Percentiles rank a stretch among this genome's conserved stretches.
Conservation (phyloP, 805 yeast species). For the Isabelozyma rhagii region DNA sequence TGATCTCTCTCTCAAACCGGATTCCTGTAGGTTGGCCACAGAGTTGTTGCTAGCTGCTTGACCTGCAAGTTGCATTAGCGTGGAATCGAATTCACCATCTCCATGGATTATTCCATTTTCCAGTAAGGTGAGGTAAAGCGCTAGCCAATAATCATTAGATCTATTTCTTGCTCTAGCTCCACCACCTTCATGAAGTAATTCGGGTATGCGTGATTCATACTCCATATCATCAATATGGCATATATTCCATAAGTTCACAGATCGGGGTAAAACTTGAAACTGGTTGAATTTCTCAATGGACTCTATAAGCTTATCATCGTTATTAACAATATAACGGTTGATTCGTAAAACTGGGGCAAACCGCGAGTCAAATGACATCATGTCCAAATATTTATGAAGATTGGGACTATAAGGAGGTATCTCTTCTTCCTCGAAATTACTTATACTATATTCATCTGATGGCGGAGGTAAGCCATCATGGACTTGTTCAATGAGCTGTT, state of each 20-base stretch:
- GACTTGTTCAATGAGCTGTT: neutral
- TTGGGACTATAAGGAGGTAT: conserved; percentile 23
- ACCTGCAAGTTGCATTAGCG: neutral
- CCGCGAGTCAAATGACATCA: conserved; percentile 25
- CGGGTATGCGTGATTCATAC: conserved; percentile 21
- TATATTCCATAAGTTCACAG: conserved; percentile 18
- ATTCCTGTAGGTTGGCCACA: neutral
- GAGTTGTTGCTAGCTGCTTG: neutral
- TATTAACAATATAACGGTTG: conserved; percentile 15
- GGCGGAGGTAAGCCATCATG: conserved; percentile 2
- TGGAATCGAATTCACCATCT: neutral
- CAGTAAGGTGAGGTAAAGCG: neutral
- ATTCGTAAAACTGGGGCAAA: conserved; percentile 22
- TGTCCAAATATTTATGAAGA: conserved; percentile 20
- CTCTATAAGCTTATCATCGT: conserved; percentile 3
- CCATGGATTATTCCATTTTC: neutral
- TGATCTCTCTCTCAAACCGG: no score
- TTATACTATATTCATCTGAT: conserved; percentile 4
- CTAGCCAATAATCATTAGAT: neutral
- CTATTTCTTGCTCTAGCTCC: neutral
- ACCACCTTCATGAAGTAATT: conserved; percentile 4
- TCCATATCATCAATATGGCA: conserved; percentile 22
- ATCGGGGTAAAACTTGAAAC: conserved; percentile 18
- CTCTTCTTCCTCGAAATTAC: conserved; percentile 7
- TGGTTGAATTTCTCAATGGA: conserved; percentile 13